Evolutionary conservation across 306 rosid genomes (phyloP), one percentile per base, ranked within the genome.

Genomic region (Alnus glutinosa): DNA sequence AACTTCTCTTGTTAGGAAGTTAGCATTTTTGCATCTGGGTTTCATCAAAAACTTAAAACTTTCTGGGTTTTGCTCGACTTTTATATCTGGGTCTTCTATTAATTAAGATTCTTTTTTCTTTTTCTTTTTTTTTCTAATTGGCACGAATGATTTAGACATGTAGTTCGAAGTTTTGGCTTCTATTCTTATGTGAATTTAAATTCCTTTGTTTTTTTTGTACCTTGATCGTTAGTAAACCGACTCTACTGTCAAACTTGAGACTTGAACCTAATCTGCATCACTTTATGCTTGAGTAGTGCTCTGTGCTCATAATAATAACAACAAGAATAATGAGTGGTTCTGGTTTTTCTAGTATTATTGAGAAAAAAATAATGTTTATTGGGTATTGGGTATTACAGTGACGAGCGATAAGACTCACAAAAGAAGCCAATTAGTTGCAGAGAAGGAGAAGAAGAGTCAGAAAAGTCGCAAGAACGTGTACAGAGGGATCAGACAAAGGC

Each of bases 401-500:
- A 75, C 48, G 68, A 7, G 81, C 48, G 83, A 80, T 39, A 55
- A 67, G 54, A 9, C 0, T 11, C 87, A 85, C 89, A 74, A 47
- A 67, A n/a, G 51, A 75, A 79, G 34, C 36, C 68, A 64, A 42
- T 42, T 42, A 55, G 39, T n/a, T 36, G 50, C 18, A 39, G 71
- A 71, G 55, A 47, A 49, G 82, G 49, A 73, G 15, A 62, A 32
- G 13, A 44, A 51, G 16, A 19, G 1, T 3, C 73, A 47, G 79
- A 70, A 78, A 36, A 36, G 54, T 28, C 85, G 97, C 1, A 95
- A 95, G 83, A 95, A 87, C 87, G 83, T 81, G 36, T 95, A 91
- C 88, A 87, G 97, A 86, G 99, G 99, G 68, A 93, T 95, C 79
- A 80, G 99, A 67, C 97, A 88, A 75, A 88, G 99, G 83, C 98